Base-by-base conservation (phyloP, 306 rosid genomes). In the Ziziphus jujuba region DNA sequence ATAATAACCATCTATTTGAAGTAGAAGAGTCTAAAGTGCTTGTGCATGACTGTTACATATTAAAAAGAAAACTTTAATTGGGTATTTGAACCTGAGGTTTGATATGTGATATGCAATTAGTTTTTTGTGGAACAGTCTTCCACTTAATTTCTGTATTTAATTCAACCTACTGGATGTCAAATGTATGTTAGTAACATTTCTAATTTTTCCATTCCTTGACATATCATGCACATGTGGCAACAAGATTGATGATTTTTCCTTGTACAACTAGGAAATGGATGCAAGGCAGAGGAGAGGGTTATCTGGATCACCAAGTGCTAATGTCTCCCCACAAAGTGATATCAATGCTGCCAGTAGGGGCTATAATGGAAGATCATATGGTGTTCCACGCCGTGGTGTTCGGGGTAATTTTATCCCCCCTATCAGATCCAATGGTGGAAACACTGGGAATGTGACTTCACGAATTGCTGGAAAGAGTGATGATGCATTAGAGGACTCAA, bases 341-440 rank as follows among this genome's bases (percentile, higher is more conserved):
- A 33, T 64, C 75, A 77, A 70, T 58, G 72, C 61, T 34, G 57
- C 76, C 21, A 51, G 66, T 66, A 87, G 87, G 85, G 79, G 73
- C 31, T 87, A 77, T 73, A 82, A 86, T 58, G 82, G 83, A 77
- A 81, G 88, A 80, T 84, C 99, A 52, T 88, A 93, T 77, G 89
- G 96, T 49, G 68, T 78, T 83, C 75, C 92, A 52, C 96, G 92
- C 49, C 90, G 95, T 48, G 90, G 93, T 28, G 52, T 77, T 75
- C 96, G 89, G 45, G 92, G 97, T 71, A 84, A 82, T 87, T 93
- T 90, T 85, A 84, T 93, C 44, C 99, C 99, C 56, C 99, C 99
- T 15, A 74, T 93, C 60, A 90, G 77, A 82, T 86, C 90, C 58
- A 90, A 72, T 63, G 95, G 93, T 66, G 78, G 79, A 22, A 73